phyloP scores from a whole-genome alignment of 2,329 filamentous ascomycete genomes.

The Didymella lethalis region DNA sequence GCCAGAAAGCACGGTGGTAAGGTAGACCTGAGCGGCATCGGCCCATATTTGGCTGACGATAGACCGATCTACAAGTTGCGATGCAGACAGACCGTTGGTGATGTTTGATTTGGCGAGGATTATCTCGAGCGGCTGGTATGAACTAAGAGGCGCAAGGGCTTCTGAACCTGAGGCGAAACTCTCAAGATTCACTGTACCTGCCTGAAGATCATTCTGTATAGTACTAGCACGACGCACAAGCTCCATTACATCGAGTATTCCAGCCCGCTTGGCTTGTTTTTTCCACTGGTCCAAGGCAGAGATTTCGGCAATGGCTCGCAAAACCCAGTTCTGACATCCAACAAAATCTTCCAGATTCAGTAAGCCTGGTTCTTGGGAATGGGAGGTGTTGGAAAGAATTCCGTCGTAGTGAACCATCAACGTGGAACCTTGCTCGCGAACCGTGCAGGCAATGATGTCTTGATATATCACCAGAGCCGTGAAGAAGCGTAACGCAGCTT shows the following conservation, averaged over 20 bases:
- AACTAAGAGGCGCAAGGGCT: neutral
- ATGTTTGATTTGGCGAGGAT: neutral
- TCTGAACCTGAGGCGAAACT: neutral
- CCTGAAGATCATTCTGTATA: neutral
- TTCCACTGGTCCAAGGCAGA: neutral
- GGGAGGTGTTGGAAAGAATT: neutral
- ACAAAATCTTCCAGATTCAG: neutral
- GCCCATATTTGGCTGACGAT: neutral
- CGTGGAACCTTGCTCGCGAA: neutral
- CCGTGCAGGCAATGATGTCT: neutral
- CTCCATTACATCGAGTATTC: neutral
- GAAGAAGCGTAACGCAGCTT: neutral
- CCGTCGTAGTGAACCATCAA: neutral
- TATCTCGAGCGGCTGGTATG: neutral
- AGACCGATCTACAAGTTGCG: neutral
- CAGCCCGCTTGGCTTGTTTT: neutral
- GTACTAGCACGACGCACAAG: neutral
- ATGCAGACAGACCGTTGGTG: neutral
- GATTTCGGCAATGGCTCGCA: neutral
- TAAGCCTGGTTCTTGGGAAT: neutral
- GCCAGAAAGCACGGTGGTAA: neutral
- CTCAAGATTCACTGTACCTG: neutral
- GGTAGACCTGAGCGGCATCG: neutral
- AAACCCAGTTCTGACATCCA: neutral
- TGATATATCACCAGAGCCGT: neutral